phyloP scores from a whole-genome alignment of 805 yeast species.

The Candida xyloterini region DNA sequence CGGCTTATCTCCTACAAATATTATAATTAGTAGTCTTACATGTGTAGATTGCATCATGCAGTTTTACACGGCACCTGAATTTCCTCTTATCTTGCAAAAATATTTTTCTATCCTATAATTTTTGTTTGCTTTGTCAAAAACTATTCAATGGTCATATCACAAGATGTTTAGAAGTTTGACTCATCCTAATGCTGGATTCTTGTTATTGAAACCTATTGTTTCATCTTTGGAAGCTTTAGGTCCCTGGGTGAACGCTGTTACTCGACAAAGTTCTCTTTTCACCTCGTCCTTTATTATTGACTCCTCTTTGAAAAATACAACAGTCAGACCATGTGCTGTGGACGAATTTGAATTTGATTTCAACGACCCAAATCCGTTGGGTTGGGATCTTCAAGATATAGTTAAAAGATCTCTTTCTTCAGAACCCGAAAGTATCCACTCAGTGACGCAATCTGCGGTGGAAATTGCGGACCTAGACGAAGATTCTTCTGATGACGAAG shows the following conservation, averaged over 20 bases:
- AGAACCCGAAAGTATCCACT: background rate
- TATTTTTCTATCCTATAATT: background rate
- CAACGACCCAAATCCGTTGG: slow-evolving; percentile 26
- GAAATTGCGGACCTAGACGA: slow-evolving; percentile 11
- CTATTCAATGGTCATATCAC: background rate
- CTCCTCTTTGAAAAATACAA: background rate
- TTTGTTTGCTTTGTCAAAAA: background rate
- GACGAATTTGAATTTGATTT: slow-evolving; percentile 32
- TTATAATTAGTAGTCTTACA: no score
- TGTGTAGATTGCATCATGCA: background rate
- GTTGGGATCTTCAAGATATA: slow-evolving; percentile 28
- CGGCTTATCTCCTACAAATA: no score
- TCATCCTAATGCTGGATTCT: slow-evolving; percentile 5
- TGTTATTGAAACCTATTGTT: background rate
- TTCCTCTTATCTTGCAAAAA: background rate
- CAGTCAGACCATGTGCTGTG: slow-evolving; percentile 28
- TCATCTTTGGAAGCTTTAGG: background rate
- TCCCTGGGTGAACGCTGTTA: background rate
- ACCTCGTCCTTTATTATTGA: slow-evolving; percentile 4
- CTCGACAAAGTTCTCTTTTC: slow-evolving; percentile 1
- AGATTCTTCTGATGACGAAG: slow-evolving; percentile 16
- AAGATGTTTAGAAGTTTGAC: slow-evolving; percentile 2
- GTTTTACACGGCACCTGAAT: background rate
- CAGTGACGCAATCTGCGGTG: slow-evolving; percentile 4
- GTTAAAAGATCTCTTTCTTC: background rate